phyloP scores from a whole-genome alignment of 257 asterid genomes.

The Mitragyna speciosa region DNA sequence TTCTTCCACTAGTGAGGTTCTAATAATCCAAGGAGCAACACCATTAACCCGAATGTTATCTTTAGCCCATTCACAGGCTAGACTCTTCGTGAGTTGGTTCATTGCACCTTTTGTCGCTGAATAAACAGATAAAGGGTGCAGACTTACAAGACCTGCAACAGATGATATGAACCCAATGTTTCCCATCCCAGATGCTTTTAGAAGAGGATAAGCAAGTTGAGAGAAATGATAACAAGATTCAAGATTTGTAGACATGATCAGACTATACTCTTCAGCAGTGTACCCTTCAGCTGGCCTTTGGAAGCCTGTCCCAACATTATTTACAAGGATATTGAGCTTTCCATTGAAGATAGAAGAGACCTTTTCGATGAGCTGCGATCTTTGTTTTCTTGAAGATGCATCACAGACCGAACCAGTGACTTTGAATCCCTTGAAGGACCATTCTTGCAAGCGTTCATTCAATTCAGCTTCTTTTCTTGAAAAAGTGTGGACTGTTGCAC shows the following conservation, averaged over 20 bases:
- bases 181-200: conserved; percentile 25
- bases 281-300: not conserved
- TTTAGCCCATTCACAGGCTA: conserved; percentile 18
- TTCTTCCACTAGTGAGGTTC: not conserved
- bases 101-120: conserved; percentile 13
- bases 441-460: not conserved
- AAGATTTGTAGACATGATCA: conserved; percentile 16
- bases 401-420: conserved; percentile 16
- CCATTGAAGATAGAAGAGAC: not conserved
- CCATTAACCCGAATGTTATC: not conserved
- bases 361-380: conserved; percentile 5
- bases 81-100: conserved; percentile 15
- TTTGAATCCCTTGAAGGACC: conserved; percentile 16
- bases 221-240: conserved; percentile 25
- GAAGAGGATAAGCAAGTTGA: conserved; percentile 26
- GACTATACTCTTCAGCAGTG: not conserved
- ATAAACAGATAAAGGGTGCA: not conserved
- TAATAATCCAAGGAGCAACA: conserved; percentile 6
- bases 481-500: not conserved
- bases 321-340: conserved; percentile 10
- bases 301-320: not conserved
- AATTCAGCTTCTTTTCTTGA: conserved; percentile 10
- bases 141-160: conserved; percentile 2
- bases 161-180: conserved; percentile 31
- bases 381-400: conserved; percentile 1